These are phyloP conservation scores for Ophiostoma tasmaniense DNA, from an alignment of 2,329 filamentous ascomycete genomes.

Conservation along the genomic window DNA sequence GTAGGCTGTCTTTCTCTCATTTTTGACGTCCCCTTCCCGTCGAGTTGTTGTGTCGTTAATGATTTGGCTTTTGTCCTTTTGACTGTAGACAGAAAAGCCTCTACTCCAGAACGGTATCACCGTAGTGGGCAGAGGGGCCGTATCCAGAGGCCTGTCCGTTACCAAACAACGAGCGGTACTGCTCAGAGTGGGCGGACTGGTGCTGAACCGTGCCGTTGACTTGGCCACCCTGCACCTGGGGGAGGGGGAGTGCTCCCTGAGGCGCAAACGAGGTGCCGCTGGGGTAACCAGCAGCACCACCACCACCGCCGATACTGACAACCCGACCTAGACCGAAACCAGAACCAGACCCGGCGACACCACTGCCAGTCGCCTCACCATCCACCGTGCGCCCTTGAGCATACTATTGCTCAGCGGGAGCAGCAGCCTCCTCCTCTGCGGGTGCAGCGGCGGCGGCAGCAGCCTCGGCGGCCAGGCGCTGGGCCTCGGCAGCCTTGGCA, in stretches of 20 bases:
- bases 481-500: constrained; percentile 64
- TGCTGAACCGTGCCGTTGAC: neutral
- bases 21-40: neutral
- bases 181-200: neutral
- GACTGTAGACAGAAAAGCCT: neutral
- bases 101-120: constrained; percentile 4
- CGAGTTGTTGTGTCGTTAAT: neutral
- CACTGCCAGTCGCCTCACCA: constrained; percentile 3
- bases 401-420: constrained; percentile 38
- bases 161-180: neutral
- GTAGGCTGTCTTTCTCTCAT: neutral
- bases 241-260: neutral
- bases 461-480: constrained; percentile 57
- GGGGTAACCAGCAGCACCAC: neutral
- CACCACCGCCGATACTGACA: neutral
- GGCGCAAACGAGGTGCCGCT: neutral
- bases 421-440: constrained; percentile 47
- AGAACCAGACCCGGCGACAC: neutral
- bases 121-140: neutral
- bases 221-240: neutral
- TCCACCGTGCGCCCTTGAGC: constrained; percentile 15
- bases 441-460: constrained; percentile 26
- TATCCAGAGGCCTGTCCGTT: neutral
- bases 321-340: neutral
- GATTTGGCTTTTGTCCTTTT: neutral